Base-by-base conservation (phyloP, 2,329 filamentous ascomycete species). In the Zymoseptoria passerinii region DNA sequence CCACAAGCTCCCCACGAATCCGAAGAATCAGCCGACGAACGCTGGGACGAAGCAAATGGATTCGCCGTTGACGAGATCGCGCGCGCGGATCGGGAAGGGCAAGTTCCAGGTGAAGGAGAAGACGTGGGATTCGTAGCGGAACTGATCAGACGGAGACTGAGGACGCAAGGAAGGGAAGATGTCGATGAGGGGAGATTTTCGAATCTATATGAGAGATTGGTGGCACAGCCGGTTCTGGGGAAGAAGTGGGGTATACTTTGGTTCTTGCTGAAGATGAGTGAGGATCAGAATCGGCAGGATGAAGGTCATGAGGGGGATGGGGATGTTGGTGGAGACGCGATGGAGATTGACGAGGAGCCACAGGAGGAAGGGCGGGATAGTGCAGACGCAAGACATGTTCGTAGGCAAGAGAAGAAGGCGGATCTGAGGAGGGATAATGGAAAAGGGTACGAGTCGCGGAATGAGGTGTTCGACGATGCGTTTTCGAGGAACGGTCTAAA, bases 171-270 rank as follows among this genome's bases (percentile, higher is more conserved):
- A 69, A 83, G 83, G 51, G 88, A 82, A 63, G 88, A 80, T 20
- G 84, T 83, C 67, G 83, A 92, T 73, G 90, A 92, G 3, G 80
- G 92, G 19, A 83, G 87, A 61, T 96, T 96, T 74, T 88, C 90
- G 23, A 95, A 96, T 70, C 82, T 99, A 28, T 96, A 96, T 75
- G 90, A 90, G 35, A 83, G 90, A 58, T 82, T 99, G 18, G 80
- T 96, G 27, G 89, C 90, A n/a, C 85, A 96, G 64, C 92, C 92
- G 0, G 92, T 97, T 5, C 81, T 99, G 50, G 88, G 89, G 68
- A 89, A 96, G 74, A 99, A 99, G 81, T 97, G 92, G 91, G 90
- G 89, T 2, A 96, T 99, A 64, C 80, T 99, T 19, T 95, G 95
- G 72, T 84, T 99, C 49, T 82, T 99, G 49, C 88, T 94, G 72